A percentile compares a stretch with the other conserved stretches of the same genome.
Evolutionary conservation across 2,329 filamentous ascomycete genomes (phyloP).

Genomic region (Dothidotthia symphoricarpi): DNA sequence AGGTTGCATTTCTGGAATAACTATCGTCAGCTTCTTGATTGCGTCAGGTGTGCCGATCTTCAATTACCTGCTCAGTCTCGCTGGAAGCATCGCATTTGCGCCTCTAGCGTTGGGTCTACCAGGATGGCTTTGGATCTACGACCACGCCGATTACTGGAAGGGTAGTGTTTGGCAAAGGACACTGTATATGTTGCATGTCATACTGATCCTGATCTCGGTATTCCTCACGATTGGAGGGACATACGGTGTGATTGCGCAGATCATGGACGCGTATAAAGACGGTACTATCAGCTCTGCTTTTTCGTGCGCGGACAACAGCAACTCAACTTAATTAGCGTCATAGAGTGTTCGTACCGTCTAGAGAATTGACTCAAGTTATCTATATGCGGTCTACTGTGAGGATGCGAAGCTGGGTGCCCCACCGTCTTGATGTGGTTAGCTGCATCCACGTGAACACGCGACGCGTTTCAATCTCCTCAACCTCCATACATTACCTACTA

Average conservation of each 20-base stretch:
- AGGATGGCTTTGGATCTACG: slow-evolving; percentile 54
- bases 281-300: slow-evolving; percentile 46
- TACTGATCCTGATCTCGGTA: slow-evolving; percentile 47
- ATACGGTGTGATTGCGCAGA: slow-evolving; percentile 52
- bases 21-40: slow-evolving; percentile 50
- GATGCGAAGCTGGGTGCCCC: too few relatives aligned
- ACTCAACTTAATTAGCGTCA: slow-evolving; percentile 27
- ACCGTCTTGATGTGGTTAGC: too few relatives aligned
- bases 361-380: too few relatives aligned
- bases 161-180: slow-evolving; percentile 38
- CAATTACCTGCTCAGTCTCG: slow-evolving; percentile 52
- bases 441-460: too few relatives aligned
- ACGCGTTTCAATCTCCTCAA: too few relatives aligned
- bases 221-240: slow-evolving; percentile 52
- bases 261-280: slow-evolving; percentile 53
- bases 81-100: slow-evolving; percentile 53
- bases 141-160: slow-evolving; percentile 45
- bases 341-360: too few relatives aligned
- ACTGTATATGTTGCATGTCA: slow-evolving; percentile 44
- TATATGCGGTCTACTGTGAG: too few relatives aligned
- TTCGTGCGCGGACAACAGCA: slow-evolving; percentile 34
- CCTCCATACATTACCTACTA: too few relatives aligned
- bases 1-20: slow-evolving; percentile 45
- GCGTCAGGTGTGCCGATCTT: slow-evolving; percentile 57
- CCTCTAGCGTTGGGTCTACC: slow-evolving; percentile 52